phyloP scores from a whole-genome alignment of 148 eudicot genomes.

The Vaccinium corymbosum region DNA sequence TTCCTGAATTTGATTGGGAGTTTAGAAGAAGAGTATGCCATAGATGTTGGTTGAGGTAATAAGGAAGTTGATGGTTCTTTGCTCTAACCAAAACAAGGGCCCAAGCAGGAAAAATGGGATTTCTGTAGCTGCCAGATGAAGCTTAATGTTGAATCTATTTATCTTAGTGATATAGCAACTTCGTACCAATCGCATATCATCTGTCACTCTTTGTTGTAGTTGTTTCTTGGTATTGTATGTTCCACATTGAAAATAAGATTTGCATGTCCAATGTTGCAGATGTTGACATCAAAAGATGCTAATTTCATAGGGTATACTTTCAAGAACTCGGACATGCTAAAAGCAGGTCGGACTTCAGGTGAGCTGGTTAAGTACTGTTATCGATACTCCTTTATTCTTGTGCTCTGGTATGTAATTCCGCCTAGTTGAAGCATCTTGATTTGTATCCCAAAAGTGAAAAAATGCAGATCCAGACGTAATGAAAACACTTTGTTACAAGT shows the following conservation, averaged over 20 bases:
- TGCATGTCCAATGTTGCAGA: slow-evolving; percentile 34
- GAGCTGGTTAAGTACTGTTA: slow-evolving; percentile 8
- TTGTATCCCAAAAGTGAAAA: slow-evolving; percentile 7
- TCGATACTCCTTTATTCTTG: neutral
- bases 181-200: neutral
- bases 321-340: slow-evolving; percentile 61
- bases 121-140: neutral
- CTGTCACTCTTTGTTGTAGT: neutral
- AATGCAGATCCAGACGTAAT: neutral
- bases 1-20: slow-evolving; percentile 7
- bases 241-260: neutral
- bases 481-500: neutral
- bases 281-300: slow-evolving; percentile 73
- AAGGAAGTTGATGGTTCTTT: neutral
- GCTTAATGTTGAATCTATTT: neutral
- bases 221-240: neutral
- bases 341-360: slow-evolving; percentile 58
- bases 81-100: neutral
- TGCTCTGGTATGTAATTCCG: neutral
- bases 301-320: slow-evolving; percentile 73
- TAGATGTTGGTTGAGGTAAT: neutral
- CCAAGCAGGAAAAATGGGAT: neutral
- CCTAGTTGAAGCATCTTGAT: neutral
- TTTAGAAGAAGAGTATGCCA: neutral
- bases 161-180: neutral